Evolutionary conservation across 768 basidiomycete species (phyloP), one percentile per base, ranked within the genome.

Genomic region (Lactarius akahatsu): DNA sequence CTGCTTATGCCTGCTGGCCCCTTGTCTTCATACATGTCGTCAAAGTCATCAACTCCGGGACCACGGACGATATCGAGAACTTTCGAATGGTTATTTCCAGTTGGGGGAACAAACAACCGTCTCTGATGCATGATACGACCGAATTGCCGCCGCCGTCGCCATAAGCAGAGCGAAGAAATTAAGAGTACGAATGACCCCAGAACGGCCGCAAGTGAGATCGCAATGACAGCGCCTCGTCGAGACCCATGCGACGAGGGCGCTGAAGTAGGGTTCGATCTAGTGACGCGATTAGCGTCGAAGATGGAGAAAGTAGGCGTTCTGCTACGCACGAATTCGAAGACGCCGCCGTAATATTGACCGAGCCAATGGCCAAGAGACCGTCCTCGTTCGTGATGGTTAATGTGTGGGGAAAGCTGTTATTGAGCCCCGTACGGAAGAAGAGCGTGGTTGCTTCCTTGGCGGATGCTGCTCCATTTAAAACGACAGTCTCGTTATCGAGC

Each of bases 211-310:
- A 91, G 78, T 11, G 80, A 81, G 36, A 89, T 77, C 0, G 88
- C 90, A 23, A 88, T 89, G 62, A 90, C 85, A 2, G 88, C 86
- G 52, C 89, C 88, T 66, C 77, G 77, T 66, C 77, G 77, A 2
- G 83, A 66, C 5, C 72, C 50, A 40, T 64, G 68, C 23, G 80
- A 75, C 40, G 59, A 61, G 38, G 64, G 59, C 43, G 63, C 65
- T 4, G 70, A 45, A 57, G 13, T 26, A 32, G 36, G 43, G 50
- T 41, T 58, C 32, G 40, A 4, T 40, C 66, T 67, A 52, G 28
- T 23, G 54, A 47, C 28, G 28, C 30, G 26, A 55, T 57, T 56
- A 58, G 62, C 61, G 64, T 57, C 62, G 26, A 30, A 8, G 61
- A 43, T 32, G 55, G 26, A 30, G 26, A 4, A 47, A 34, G 64